These are phyloP conservation scores for Steccherinum ochraceum DNA, from an alignment of 768 basidiomycete species.

Conservation along the genomic window DNA sequence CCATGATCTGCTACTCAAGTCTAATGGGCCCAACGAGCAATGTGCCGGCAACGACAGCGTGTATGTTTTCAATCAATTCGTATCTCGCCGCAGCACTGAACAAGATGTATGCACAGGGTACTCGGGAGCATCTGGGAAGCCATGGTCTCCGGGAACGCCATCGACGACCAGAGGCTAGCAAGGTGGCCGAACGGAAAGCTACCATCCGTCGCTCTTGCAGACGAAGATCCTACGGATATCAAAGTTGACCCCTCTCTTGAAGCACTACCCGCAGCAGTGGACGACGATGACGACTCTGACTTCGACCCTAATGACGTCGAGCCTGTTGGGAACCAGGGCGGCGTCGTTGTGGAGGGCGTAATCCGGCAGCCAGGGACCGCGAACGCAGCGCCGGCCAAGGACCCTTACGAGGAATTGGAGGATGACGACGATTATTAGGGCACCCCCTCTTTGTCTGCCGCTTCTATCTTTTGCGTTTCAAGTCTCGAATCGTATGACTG, in stretches of 20 bases:
- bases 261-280: neutral
- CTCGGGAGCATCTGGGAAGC: slow-evolving; percentile 17
- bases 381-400: neutral
- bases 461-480: no score
- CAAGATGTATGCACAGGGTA: slow-evolving; percentile 10
- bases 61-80: slow-evolving; percentile 3
- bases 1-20: no score
- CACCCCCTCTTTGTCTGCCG: no score
- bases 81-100: no score
- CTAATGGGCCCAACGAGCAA: no score
- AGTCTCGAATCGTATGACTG: no score
- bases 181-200: neutral
- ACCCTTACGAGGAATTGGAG: slow-evolving; percentile 6
- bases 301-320: slow-evolving; percentile 9
- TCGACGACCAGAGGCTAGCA: slow-evolving; percentile 18
- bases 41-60: slow-evolving; percentile 23
- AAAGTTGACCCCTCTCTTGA: neutral
- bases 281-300: slow-evolving; percentile 9
- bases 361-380: neutral
- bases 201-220: neutral
- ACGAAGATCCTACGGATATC: slow-evolving; percentile 3
- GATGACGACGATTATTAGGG: slow-evolving; percentile 3
- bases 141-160: slow-evolving; percentile 14
- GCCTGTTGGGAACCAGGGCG: neutral
- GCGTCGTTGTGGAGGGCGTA: neutral